Percentiles rank a stretch among this genome's conserved stretches.
These are phyloP conservation scores for Ogataea dorogensis DNA, from an alignment of 805 yeast genomes.

Conservation along the genomic window DNA sequence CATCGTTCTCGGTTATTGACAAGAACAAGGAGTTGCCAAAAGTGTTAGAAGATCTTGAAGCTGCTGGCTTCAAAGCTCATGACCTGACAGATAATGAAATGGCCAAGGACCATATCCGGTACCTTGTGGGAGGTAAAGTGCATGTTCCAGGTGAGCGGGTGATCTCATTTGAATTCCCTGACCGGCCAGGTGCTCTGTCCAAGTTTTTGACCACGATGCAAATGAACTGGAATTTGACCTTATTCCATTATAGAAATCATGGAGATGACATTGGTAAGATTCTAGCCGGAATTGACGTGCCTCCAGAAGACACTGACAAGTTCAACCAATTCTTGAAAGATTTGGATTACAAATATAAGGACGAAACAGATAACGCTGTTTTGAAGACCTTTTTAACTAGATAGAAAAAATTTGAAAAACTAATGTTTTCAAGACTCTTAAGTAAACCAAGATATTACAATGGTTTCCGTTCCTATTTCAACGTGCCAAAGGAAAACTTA, in stretches of 20 bases:
- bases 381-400: constrained; percentile 67
- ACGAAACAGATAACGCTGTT: constrained; percentile 85
- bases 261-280: constrained; percentile 95
- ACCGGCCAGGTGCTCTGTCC: constrained; percentile 90
- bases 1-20: constrained; percentile 82
- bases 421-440: constrained; percentile 3
- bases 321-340: constrained; percentile 67
- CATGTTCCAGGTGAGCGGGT: constrained; percentile 71
- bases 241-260: constrained; percentile 95
- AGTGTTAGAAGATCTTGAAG: constrained; percentile 57
- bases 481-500: background rate
- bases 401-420: constrained; percentile 2
- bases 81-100: constrained; percentile 91
- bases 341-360: constrained; percentile 73
- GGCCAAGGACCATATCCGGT: constrained; percentile 96
- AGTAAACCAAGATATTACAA: constrained; percentile 1
- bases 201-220: constrained; percentile 72
- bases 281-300: constrained; percentile 85
- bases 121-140: constrained; percentile 90
- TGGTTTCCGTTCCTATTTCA: too few species aligned
- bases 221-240: constrained; percentile 84
- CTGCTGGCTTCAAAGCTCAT: constrained; percentile 66
- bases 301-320: constrained; percentile 61
- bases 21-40: constrained; percentile 69
- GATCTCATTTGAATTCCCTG: constrained; percentile 91